Evolutionary conservation across 1,284 basidiomycete species (phyloP), one percentile per base, ranked within the genome.

Genomic region (Apiotrichum mycotoxinovorans): DNA sequence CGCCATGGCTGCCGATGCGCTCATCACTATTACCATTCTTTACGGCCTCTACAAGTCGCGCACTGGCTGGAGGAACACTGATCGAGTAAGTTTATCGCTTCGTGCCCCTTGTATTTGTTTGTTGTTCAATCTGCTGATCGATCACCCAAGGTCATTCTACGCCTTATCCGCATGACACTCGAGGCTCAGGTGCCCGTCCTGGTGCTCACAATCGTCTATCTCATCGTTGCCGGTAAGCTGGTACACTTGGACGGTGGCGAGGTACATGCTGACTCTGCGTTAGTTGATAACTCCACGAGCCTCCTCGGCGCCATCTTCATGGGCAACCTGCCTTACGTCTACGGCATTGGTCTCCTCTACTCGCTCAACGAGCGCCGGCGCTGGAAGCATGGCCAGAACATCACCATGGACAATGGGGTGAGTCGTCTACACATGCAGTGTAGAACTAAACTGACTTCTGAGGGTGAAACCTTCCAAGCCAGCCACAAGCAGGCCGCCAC

Each of bases 131-230:
- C n/a, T 30, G 30, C 30, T 30, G 30, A 30, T 30, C 30, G 7
- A 12, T n/a, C 26, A 49, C 20, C 15, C 9, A 51, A 65, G 61
- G 44, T 66, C 33, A 61, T 72, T 43, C 49, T 55, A 14, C 61
- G 65, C 38, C 55, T 68, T 1, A 51, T 70, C n/a, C 54, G 69
- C 47, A 45, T 72, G 43, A 67, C 64, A 3, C 64, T 70, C 51
- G 70, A 72, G 53, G 63, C 69, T 0, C 70, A 72, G 60, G 45
- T 69, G 1, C 67, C 65, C 3, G 66, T 68, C 11, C 64, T 66
- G 4, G 41, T 65, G 43, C 44, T 70, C 9, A 62, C 68, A 50
- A 42, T 68, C n/a, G 60, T 57, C 22, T 70, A 63, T 45, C 27
- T 67, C 23, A 51, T 63, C 43, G 63, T 66, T 22, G 69, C 59